Evolutionary conservation across 352 stramenopile species (phyloP).

Genomic region (Pythium biforme): DNA sequence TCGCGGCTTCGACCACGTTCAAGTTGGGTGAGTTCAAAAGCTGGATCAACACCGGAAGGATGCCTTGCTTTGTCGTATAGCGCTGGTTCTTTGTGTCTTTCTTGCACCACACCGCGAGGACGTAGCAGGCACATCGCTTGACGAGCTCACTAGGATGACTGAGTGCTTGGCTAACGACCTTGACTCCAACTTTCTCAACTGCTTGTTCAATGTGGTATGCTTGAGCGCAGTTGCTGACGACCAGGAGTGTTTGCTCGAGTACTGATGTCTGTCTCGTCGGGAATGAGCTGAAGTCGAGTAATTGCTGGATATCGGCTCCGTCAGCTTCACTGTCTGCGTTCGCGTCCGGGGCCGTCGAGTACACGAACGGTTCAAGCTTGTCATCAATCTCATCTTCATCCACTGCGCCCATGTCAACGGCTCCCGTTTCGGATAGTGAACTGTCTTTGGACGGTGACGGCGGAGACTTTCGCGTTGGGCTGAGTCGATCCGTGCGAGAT

Average conservation of each 20-base stretch:
- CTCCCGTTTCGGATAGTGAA: not conserved
- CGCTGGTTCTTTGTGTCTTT: conserved; percentile 44
- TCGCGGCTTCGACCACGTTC: conserved; percentile 55
- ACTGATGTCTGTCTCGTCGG: conserved; percentile 53
- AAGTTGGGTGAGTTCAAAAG: conserved; percentile 59
- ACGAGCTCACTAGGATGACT: conserved; percentile 65
- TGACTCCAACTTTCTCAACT: conserved; percentile 53
- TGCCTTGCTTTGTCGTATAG: conserved; percentile 39
- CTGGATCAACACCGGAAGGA: conserved; percentile 53
- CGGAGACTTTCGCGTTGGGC: not conserved
- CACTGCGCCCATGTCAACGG: conserved; percentile 2
- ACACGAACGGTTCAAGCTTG: conserved; percentile 31
- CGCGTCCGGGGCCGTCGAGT: not conserved
- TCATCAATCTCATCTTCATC: conserved; percentile 32
- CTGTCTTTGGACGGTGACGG: conserved; percentile 1
- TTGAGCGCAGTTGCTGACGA: conserved; percentile 69
- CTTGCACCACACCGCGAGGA: conserved; percentile 63
- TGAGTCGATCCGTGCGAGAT: not conserved
- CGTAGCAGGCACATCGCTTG: conserved; percentile 67
- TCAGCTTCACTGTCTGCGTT: not conserved
- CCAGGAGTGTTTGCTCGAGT: conserved; percentile 62
- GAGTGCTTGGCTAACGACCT: conserved; percentile 55
- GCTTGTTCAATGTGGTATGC: conserved; percentile 37
- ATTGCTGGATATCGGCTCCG: conserved; percentile 28
- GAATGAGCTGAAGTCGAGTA: conserved; percentile 58